A percentile compares a stretch with the other conserved stretches of the same genome.
phyloP scores from a whole-genome alignment of 2,329 filamentous ascomycete species.

The Myriosclerotinia duriaeana region DNA sequence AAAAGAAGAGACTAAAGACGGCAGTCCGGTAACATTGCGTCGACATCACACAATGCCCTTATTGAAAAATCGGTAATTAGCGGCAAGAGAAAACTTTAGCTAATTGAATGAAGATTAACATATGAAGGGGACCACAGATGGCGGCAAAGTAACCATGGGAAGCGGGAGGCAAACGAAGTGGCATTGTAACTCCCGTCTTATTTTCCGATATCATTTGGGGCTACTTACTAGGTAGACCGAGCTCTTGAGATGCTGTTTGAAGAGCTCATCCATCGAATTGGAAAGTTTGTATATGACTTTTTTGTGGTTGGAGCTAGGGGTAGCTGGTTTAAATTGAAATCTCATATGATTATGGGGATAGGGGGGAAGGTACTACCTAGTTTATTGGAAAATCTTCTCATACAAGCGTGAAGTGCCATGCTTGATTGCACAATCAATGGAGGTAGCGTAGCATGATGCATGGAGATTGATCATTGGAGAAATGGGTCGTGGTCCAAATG shows the following conservation, averaged over 20 bases:
- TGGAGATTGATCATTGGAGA: not conserved
- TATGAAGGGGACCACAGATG: not conserved
- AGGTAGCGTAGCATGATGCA: not conserved
- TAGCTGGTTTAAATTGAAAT: not conserved
- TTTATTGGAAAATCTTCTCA: not conserved
- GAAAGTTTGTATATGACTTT: not conserved
- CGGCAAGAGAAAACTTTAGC: not conserved
- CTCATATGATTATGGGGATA: not conserved
- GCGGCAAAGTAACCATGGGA: not conserved
- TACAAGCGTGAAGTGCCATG: not conserved
- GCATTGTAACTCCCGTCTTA: not conserved
- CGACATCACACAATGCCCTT: not conserved
- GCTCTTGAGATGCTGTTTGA: too few species aligned
- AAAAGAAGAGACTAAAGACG: not conserved
- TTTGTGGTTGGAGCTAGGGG: not conserved
- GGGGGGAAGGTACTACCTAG: not conserved
- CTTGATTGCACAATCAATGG: not conserved
- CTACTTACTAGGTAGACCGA: not conserved
- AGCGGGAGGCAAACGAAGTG: not conserved
- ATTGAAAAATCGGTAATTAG: not conserved
- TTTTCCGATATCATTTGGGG: not conserved
- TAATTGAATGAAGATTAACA: not conserved
- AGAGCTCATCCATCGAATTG: not conserved
- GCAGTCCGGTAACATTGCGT: not conserved
- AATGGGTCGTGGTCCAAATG: constrained; percentile 9